Base-by-base conservation (phyloP, 441 rosid genomes). In the Kokia cookei region DNA sequence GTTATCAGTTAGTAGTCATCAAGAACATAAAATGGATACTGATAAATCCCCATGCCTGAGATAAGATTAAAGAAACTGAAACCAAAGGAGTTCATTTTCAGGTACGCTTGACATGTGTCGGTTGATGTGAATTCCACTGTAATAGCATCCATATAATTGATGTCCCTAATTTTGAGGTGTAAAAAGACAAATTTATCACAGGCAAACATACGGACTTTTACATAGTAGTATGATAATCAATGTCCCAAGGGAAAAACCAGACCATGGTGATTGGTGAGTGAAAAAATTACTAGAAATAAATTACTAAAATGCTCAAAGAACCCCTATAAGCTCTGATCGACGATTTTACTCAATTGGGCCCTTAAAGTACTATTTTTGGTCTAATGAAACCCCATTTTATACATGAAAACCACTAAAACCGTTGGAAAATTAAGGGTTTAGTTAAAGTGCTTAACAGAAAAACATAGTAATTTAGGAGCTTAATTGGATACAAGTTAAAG, bases 141-240 rank as follows among this genome's bases (percentile, higher is more conserved):
- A 86, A 45, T 74, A 90, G 86, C 98, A 93, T 93, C 97, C 96
- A 91, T 69, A 91, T 68, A 67, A 90, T 93, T 68, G 95, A 90
- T 14, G 92, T 88, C 32, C 95, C 97, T 91, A 86, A 69, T 48
- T 35, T 35, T 45, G 78, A 17, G 24, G 43, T 7, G 43, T 40
- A 71, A 58, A 14, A 35, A 32, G 15, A 59, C 19, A 59, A 48
- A 51, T 73, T 37, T 48, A 24, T 53, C 47, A 5, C 19, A 73
- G 71, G 45, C 40, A 26, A 65, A 10, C 26, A 29, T 50, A 1
- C 15, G 22, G 3, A 55, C 37, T 11, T 70, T 42, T 42, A 8
- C 42, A 51, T 58, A 26, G 45, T 11, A 24, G 29, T 8, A 43
- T 13, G 68, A 27, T 43, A 66, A 37, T 51, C 35, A 48, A 12